Conservation (phyloP, 371 early-diverging fungal genomes). For the Chytridiales sp. region DNA sequence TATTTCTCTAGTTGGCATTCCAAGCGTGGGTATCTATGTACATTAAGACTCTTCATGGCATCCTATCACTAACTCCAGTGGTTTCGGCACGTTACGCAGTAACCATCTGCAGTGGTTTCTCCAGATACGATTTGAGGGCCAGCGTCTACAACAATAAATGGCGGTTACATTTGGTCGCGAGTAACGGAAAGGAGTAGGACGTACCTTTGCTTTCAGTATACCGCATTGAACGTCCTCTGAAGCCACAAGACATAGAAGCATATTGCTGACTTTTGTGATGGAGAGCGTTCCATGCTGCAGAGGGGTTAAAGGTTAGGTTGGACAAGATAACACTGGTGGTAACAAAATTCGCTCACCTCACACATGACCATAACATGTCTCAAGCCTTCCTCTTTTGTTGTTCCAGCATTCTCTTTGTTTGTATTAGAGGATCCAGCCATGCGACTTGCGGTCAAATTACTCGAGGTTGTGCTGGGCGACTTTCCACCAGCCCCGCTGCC, state of each 20-base stretch:
- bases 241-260: constrained; percentile 73
- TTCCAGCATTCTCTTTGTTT: neutral
- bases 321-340: neutral
- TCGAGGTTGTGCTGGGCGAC: neutral
- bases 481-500: neutral
- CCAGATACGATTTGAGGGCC: constrained; percentile 23
- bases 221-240: constrained; percentile 63
- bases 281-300: constrained; percentile 64
- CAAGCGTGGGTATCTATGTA: too few species aligned
- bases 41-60: too few species aligned
- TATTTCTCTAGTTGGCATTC: too few species aligned
- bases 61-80: too few species aligned
- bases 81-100: too few species aligned
- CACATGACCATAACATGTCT: constrained; percentile 64
- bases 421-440: too few species aligned
- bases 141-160: constrained; percentile 13
- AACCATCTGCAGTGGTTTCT: constrained; percentile 20
- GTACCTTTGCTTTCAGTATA: constrained; percentile 69
- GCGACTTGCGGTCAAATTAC: too few species aligned
- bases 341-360: constrained; percentile 50
- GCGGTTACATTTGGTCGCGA: neutral
- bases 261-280: constrained; percentile 58
- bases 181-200: neutral
- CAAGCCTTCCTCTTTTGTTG: constrained; percentile 40
- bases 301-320: neutral